These are phyloP conservation scores for Colletotrichum karsti DNA, from an alignment of 2,329 filamentous ascomycete genomes.

Conservation along the genomic window DNA sequence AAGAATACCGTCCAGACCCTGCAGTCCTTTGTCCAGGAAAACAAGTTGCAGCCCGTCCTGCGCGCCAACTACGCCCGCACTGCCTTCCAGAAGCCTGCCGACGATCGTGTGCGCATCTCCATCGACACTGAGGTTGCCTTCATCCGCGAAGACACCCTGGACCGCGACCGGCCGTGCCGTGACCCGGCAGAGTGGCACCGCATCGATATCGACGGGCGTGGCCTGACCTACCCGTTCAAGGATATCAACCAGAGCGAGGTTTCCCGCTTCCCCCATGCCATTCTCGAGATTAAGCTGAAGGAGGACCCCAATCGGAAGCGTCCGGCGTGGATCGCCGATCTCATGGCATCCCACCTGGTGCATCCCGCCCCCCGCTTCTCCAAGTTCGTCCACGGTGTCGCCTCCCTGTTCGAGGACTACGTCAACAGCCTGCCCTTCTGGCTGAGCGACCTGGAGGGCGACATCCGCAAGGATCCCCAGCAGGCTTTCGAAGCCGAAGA, in stretches of 20 bases:
- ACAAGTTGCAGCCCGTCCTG: constrained; percentile 83
- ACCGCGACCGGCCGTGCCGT: constrained; percentile 85
- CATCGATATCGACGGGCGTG: constrained; percentile 82
- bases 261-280: constrained; percentile 86
- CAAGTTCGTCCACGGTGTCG: constrained; percentile 95
- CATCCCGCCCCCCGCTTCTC: constrained; percentile 91
- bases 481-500: constrained; percentile 92
- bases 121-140: constrained; percentile 93
- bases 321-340: constrained; percentile 87
- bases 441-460: constrained; percentile 89
- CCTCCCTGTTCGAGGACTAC: constrained; percentile 91
- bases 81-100: constrained; percentile 94
- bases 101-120: constrained; percentile 89
- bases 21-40: constrained; percentile 80
- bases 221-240: constrained; percentile 87
- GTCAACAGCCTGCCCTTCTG: constrained; percentile 98
- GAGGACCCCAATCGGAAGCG: constrained; percentile 72
- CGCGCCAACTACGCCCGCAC: constrained; percentile 94
- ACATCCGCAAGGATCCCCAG: constrained; percentile 93
- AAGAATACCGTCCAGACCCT: constrained; percentile 79
- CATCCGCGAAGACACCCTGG: constrained; percentile 81
- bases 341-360: constrained; percentile 92
- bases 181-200: constrained; percentile 92
- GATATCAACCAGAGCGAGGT: constrained; percentile 92
- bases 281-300: constrained; percentile 92